Base-by-base conservation (phyloP, 257 asterid genomes). In the Voacanga thouarsii region DNA sequence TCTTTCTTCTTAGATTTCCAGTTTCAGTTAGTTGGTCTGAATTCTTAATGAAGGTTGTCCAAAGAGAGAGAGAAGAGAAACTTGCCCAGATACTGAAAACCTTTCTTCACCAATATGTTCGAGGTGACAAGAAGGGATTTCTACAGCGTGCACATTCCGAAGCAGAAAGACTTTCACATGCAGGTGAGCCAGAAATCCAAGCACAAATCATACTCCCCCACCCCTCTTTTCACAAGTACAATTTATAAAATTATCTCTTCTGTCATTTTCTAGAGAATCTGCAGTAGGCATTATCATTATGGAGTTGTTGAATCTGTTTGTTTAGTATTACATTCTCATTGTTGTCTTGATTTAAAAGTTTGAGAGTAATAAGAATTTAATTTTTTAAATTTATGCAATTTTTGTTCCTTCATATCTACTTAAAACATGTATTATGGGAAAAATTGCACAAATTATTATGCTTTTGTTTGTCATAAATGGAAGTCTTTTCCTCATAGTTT, bases 61-160 rank as follows among this genome's bases (percentile, higher is more conserved):
- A 94, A 82, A 85, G 84, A 77, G 98, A 94, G 72, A 94, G 98
- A 77, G 98, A 94, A 86, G 97, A 92, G 77, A 94, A 89, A 66
- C 97, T 94, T 81, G 97, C 98, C 9, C 78, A 87, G 78, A 89
- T 75, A 74, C 86, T 94, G 51, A 85, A 85, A 79, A 93, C 84
- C 79, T 88, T 94, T 67, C 91, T 94, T 80, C 85, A 82, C 71
- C 90, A 75, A 15, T 90, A 86, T 56, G 89, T 92, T 75, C 88
- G 82, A 71, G 97, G 97, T 30, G 97, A 92, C 86, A 90, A 77
- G 86, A 87, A 87, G 71, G 95, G 96, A 74, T 94, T 92, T 86
- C 21, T 90, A 70, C 80, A 66, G 66, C 88, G 57, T 78, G 96
- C 97, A 80, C 91, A 91, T 88, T 90, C 94, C 24, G 98, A 92